Conservation (phyloP, 2,329 filamentous ascomycete genomes). For the Drechmeria coniospora region DNA sequence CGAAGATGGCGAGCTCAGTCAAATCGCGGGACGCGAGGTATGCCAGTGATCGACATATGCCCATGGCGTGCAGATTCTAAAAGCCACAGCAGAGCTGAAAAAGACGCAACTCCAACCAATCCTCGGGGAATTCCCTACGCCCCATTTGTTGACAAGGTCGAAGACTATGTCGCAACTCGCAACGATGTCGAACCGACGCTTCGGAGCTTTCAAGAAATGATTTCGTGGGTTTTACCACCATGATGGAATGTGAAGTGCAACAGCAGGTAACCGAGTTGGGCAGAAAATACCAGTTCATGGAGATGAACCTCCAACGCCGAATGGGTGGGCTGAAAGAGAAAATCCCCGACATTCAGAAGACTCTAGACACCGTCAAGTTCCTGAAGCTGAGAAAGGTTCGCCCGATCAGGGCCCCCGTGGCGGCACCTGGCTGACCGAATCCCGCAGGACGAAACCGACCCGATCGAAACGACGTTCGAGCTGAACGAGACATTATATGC, state of each 20-base stretch:
- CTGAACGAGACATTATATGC: conserved; percentile 92
- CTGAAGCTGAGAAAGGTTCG: conserved; percentile 58
- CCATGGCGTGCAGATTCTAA: no score
- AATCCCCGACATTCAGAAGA: conserved; percentile 94
- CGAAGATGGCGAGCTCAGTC: conserved; percentile 25
- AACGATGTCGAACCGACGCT: conserved; percentile 68
- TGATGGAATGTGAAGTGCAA: no score
- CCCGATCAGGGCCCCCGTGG: background rate
- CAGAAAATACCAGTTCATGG: conserved; percentile 99
- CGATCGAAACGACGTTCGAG: conserved; percentile 86
- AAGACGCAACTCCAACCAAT: conserved; percentile 49
- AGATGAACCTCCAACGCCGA: conserved; percentile 76
- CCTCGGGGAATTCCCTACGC: conserved; percentile 71
- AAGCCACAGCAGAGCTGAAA: no score
- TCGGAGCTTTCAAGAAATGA: conserved; percentile 84
- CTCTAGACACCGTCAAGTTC: conserved; percentile 79
- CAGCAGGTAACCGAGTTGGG: conserved; percentile 4
- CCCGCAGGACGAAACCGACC: conserved; percentile 37
- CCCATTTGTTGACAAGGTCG: conserved; percentile 75
- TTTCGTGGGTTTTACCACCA: conserved; percentile 47
- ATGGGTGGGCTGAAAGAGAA: conserved; percentile 77
- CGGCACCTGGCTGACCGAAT: conserved; percentile 1
- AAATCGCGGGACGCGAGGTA: conserved; percentile 22
- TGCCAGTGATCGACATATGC: conserved; percentile 3
- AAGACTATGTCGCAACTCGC: conserved; percentile 69